Conservation (phyloP, 2,329 filamentous ascomycete genomes). For the Monilinia aucupariae region DNA sequence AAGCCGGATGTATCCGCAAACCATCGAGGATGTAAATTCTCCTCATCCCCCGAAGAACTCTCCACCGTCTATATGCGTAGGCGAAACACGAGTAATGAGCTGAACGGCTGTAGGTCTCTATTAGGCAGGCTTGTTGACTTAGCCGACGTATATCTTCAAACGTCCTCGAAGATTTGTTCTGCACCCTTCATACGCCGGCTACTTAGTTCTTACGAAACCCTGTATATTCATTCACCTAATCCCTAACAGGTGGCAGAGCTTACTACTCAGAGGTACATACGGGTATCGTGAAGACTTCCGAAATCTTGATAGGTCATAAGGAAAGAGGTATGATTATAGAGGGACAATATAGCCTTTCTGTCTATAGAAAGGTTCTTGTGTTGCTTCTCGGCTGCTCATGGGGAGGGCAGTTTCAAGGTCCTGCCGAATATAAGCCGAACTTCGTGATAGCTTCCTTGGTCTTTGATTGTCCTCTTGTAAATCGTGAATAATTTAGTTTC, state of each 20-base stretch:
- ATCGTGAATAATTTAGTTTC: background rate
- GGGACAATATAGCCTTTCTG: background rate
- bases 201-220: background rate
- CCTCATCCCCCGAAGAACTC: background rate
- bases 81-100: background rate
- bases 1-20: background rate
- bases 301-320: background rate
- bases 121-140: too few species aligned
- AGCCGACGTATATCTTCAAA: background rate
- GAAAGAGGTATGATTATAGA: background rate
- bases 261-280: background rate
- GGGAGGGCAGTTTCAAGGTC: too few species aligned
- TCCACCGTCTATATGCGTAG: background rate
- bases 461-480: background rate
- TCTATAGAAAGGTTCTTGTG: background rate
- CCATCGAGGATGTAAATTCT: too few species aligned
- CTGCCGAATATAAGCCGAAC: background rate
- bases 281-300: background rate
- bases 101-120: background rate
- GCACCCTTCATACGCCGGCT: too few species aligned
- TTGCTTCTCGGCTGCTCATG: background rate
- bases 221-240: background rate
- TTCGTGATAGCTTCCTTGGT: background rate
- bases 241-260: background rate
- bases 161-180: background rate